Base-by-base conservation (phyloP, 2,329 filamentous ascomycete genomes). In the Xylaria sp. region DNA sequence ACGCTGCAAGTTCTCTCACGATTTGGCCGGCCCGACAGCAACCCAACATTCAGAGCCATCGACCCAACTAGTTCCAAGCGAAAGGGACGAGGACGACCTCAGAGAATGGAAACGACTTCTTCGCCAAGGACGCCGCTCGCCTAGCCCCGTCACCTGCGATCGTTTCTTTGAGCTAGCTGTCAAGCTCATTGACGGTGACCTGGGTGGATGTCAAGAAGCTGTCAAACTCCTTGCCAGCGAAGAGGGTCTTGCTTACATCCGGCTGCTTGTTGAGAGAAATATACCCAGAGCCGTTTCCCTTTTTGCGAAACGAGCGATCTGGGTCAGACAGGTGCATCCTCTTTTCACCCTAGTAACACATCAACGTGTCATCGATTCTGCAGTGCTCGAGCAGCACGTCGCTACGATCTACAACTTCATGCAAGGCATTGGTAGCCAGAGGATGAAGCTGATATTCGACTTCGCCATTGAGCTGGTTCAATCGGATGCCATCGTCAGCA, bases 371-470 rank as follows among this genome's bases (percentile, higher is more conserved):
- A 66, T 78, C 1, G 77, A 80, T 55, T 84, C 81, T 8, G 77
- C 79, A 12, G 74, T 82, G 0, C 73, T 84, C 15, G 82, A 84
- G 62, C 76, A 80, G 44, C 73, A 82, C 41, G 78, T 82, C 1
- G 76, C 78, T 2, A 63, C 58, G 0, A 69, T 84, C 4, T 83
- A 81, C 65, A 70, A 71, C 12, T 80, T 79, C 39, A 72, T 82
- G 50, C 46, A 73, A 70, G 74, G 70, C 52, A 70, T 52, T 65
- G 54, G 25, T n/a, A 66, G 41, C 41, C 68, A 5, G 57, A 48
- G 61, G 20, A 68, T 52, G 58, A 20, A 46, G 65, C 37, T 15
- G 55, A 50, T 65, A 6, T 70, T 70, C 28, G 39, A 62, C 25
- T 70, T 70, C 37, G 32, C 25, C 20, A 34, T 68, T 37, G n/a